A percentile compares a stretch with the other conserved stretches of the same genome.
phyloP scores from a whole-genome alignment of 257 asterid species.

The Schizonepeta tenuifolia region DNA sequence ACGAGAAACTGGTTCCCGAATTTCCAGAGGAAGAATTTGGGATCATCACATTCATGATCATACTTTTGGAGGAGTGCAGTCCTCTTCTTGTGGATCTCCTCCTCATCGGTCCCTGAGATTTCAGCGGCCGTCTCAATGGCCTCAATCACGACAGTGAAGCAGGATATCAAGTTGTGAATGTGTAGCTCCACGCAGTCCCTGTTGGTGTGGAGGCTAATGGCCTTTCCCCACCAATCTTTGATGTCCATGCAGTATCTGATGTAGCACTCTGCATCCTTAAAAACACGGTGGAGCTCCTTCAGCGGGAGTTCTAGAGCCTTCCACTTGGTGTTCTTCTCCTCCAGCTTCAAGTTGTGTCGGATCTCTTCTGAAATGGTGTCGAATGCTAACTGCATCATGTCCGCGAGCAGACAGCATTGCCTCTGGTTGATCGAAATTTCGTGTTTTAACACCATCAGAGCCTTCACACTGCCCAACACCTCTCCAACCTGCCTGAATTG shows the following conservation, averaged over 20 bases:
- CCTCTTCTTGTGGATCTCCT: conserved; percentile 66
- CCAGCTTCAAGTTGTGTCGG: conserved; percentile 58
- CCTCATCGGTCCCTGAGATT: conserved; percentile 62
- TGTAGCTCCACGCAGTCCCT: conserved; percentile 71
- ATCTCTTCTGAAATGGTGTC: conserved; percentile 70
- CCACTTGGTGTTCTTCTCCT: conserved; percentile 75
- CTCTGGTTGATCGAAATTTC: conserved; percentile 75
- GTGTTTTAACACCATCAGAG: conserved; percentile 79
- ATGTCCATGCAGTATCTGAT: conserved; percentile 62
- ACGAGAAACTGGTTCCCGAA: conserved; percentile 73
- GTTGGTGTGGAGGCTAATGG: conserved; percentile 66
- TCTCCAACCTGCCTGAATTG: conserved; percentile 88
- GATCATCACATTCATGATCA: conserved; percentile 59
- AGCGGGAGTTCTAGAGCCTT: conserved; percentile 76
- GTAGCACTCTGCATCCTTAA: conserved; percentile 72
- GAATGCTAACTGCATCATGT: conserved; percentile 63
- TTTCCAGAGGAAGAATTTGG: conserved; percentile 62
- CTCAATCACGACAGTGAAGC: conserved; percentile 81
- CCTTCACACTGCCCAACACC: conserved; percentile 72
- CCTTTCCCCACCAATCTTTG: conserved; percentile 88
- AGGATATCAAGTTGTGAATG: conserved; percentile 70
- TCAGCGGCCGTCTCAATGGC: conserved; percentile 90
- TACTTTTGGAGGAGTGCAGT: conserved; percentile 57
- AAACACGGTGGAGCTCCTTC: conserved; percentile 71
- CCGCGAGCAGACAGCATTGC: conserved; percentile 74